Base-by-base conservation (phyloP, 352 stramenopile species). In the Phytophthora sp. region DNA sequence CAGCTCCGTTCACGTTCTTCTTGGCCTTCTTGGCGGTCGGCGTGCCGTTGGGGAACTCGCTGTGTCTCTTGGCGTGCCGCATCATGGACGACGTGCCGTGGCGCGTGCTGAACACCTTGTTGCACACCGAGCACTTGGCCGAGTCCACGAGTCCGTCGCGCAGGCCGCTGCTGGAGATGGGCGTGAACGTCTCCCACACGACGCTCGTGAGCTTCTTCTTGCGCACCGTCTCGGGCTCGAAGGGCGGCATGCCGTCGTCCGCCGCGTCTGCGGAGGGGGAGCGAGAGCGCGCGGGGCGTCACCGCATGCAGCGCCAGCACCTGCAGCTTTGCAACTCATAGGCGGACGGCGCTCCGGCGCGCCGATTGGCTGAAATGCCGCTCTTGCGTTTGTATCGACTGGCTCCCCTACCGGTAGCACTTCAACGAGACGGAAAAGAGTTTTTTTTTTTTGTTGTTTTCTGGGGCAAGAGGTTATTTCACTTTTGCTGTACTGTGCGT, bases 161-260 rank as follows among this genome's bases (percentile, higher is more conserved):
- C 42, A 86, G 51, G 1, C 81, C 84, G 34, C 63, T 84, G 65
- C 77, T 91, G 24, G 69, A 84, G 38, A 89, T 73, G 39, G 84
- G 84, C 52, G 84, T 89, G 59, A 92, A 92, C 23, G 81, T 92
- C 70, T 92, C 82, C 84, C 84, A 92, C 32, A 92, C 84, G 59
- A 91, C 68, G 59, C 82, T 91, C 56, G 84, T 92, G 58, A 91
- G 79, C 69, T 92, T 92, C 65, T 92, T 92, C 61, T 89, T 91
- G 62, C 82, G 81, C 55, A 73, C 69, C 10, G 69, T 43, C 54
- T 89, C 79, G 49, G 91, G 79, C 39, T 89, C 80, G 39, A 89
- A 88, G 17, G 35, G 18, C 17, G 42, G 71, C 65, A 91, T 84
- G 39, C 74, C 73, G 59, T 83, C 57, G 45, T 52, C 63, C 37